Evolutionary conservation across 31 red algal genomes (phyloP).

Genomic region (Endocladia muricata): DNA sequence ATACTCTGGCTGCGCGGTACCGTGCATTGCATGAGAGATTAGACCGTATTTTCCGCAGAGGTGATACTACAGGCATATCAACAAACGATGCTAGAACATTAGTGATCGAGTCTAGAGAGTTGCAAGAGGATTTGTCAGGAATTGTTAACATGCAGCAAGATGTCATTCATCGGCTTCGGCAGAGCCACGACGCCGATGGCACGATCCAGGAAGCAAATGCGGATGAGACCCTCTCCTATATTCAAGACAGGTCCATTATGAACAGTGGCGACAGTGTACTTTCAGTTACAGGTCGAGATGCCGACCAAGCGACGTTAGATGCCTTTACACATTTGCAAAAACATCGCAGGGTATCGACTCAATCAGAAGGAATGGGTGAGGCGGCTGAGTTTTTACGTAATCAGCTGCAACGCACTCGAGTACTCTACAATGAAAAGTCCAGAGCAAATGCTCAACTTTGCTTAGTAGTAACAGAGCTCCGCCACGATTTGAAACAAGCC

Average conservation of each 20-base stretch:
- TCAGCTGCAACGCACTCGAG: slow-evolving; percentile 39
- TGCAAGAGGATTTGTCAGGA: slow-evolving; percentile 52
- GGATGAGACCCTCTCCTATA: slow-evolving; percentile 28
- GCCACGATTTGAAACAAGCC: slow-evolving; percentile 28
- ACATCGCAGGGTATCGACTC: too few relatives aligned
- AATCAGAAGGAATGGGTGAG: neutral
- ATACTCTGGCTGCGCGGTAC: slow-evolving; percentile 29
- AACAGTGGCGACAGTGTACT: neutral
- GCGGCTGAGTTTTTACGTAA: slow-evolving; percentile 36
- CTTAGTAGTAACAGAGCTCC: slow-evolving; percentile 29
- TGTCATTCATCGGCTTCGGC: slow-evolving; percentile 43
- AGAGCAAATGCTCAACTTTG: slow-evolving; percentile 44
- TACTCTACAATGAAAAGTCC: slow-evolving; percentile 31
- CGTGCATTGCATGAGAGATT: slow-evolving; percentile 41
- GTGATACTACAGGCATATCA: neutral
- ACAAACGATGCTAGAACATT: slow-evolving; percentile 1
- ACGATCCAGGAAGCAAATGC: slow-evolving; percentile 6
- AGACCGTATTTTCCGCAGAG: slow-evolving; percentile 28
- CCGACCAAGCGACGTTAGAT: too few relatives aligned
- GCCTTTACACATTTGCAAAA: too few relatives aligned
- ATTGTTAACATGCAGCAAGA: slow-evolving; percentile 39
- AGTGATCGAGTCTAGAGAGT: slow-evolving; percentile 47
- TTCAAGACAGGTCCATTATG: neutral
- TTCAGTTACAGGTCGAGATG: too few relatives aligned
- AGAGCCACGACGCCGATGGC: neutral